Percentiles rank a stretch among this genome's conserved stretches.
phyloP scores from a whole-genome alignment of 2,329 filamentous ascomycete species.

The Allantophomopsis lycopodina region DNA sequence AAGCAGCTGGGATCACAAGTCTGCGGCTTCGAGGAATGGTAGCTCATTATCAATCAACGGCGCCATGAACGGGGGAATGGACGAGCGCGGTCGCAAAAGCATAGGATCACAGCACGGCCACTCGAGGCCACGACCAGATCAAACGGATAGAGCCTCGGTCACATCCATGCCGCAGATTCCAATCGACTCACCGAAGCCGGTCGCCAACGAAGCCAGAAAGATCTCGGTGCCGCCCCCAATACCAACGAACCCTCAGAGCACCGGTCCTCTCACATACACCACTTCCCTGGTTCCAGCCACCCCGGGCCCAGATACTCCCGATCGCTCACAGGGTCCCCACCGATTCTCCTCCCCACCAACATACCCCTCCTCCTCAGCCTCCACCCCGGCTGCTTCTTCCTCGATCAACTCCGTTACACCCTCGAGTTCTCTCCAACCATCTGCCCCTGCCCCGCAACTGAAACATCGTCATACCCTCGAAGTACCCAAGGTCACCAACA shows the following conservation, averaged over 20 bases:
- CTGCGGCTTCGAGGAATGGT: constrained; percentile 12
- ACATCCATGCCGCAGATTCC: constrained; percentile 8
- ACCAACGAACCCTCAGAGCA: constrained; percentile 15
- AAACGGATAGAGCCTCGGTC: constrained; percentile 2
- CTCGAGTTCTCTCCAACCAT: constrained; percentile 21
- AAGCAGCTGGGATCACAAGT: constrained; percentile 21
- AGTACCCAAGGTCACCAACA: constrained; percentile 57
- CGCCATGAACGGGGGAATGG: constrained; percentile 8
- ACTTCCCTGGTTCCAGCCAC: constrained; percentile 14
- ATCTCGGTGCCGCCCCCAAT: constrained; percentile 10
- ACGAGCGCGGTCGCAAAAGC: constrained; percentile 17
- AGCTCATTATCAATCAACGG: constrained; percentile 16
- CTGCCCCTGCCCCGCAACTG: constrained; percentile 37
- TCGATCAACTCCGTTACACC: constrained; percentile 32
- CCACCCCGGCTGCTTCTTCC: constrained; percentile 24
- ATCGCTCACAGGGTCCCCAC: constrained; percentile 26
- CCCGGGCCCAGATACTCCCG: constrained; percentile 11
- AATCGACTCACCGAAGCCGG: constrained; percentile 5
- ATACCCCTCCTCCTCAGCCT: constrained; percentile 28
- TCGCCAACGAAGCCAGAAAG: constrained; percentile 7
- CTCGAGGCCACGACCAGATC: constrained; percentile 6
- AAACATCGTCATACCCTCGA: constrained; percentile 82
- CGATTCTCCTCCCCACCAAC: constrained; percentile 53
- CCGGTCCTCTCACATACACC: constrained; percentile 17
- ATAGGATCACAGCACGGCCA: constrained; percentile 12